Percentiles rank a stretch among this genome's conserved stretches.
Conservation (phyloP, 768 basidiomycete species). For the Leccinellum luteum region DNA sequence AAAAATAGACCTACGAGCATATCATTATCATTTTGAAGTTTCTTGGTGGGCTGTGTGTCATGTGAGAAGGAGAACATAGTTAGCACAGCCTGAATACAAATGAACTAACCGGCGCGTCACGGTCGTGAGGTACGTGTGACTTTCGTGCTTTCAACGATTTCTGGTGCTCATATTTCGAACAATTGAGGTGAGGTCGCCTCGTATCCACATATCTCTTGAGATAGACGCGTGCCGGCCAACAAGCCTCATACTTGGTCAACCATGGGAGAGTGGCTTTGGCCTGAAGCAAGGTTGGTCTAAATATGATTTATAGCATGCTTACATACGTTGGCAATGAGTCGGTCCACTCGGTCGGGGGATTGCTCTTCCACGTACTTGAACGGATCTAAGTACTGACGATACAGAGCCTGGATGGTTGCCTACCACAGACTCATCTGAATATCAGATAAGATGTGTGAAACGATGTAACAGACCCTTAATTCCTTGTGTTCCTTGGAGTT, state of each 20-base stretch:
- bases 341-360: conserved; percentile 2
- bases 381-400: conserved; percentile 3
- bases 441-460: not conserved
- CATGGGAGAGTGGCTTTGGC: conserved; percentile 12
- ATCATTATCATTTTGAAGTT: not conserved
- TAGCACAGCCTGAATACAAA: not conserved
- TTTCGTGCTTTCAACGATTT: fast-evolving
- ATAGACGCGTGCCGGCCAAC: conserved; percentile 21
- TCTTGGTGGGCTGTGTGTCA: not conserved
- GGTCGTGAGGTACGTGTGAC: not conserved
- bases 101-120: conserved; percentile 5
- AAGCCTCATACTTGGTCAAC: conserved; percentile 17
- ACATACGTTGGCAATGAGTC: conserved; percentile 7
- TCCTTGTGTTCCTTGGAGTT: conserved; percentile 9
- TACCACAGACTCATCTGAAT: not conserved
- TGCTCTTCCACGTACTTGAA: conserved; percentile 21
- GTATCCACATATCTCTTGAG: conserved; percentile 17
- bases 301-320: not conserved
- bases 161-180: not conserved
- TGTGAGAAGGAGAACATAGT: not conserved
- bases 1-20: conserved; percentile 3
- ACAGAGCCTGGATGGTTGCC: conserved; percentile 8
- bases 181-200: conserved; percentile 3
- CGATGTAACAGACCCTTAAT: not conserved
- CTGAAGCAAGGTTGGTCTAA: not conserved